A percentile compares a stretch with the other conserved stretches of the same genome.
phyloP scores from a whole-genome alignment of 164 flowering plant genomes.

The Magnolia changhungtana region DNA sequence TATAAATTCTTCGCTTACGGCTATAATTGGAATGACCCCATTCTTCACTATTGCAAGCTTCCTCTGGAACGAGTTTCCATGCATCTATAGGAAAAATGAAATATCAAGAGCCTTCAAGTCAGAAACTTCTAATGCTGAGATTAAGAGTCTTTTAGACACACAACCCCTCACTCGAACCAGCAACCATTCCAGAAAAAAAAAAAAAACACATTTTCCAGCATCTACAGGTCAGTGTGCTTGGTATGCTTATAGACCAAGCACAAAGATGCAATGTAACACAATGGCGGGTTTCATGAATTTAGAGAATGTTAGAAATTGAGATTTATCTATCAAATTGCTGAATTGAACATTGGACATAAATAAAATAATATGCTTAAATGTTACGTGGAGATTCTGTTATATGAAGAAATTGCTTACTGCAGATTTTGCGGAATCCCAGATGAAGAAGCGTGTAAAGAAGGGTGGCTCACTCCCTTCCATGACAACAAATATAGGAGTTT shows the following conservation, averaged over 20 bases:
- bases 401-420: conserved; percentile 43
- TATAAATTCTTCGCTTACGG: conserved; percentile 43
- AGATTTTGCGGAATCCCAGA: conserved; percentile 91
- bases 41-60: conserved; percentile 71
- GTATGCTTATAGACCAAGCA: no score
- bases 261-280: no score
- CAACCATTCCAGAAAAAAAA: not conserved
- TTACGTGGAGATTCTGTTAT: not conserved
- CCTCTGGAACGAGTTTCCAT: conserved; percentile 93
- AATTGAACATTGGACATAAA: not conserved
- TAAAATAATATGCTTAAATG: not conserved
- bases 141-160: not conserved
- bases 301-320: no score
- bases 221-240: not conserved
- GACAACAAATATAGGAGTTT: conserved; percentile 70
- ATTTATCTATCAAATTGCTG: not conserved
- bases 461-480: conserved; percentile 88
- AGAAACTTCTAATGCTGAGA: not conserved
- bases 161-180: not conserved
- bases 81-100: conserved; percentile 54
- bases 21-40: conserved; percentile 55
- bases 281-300: no score
- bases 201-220: not conserved
- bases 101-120: not conserved
- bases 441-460: conserved; percentile 89